Base-by-base conservation (phyloP, 2,329 filamentous ascomycete genomes). In the Beauveria sp. region DNA sequence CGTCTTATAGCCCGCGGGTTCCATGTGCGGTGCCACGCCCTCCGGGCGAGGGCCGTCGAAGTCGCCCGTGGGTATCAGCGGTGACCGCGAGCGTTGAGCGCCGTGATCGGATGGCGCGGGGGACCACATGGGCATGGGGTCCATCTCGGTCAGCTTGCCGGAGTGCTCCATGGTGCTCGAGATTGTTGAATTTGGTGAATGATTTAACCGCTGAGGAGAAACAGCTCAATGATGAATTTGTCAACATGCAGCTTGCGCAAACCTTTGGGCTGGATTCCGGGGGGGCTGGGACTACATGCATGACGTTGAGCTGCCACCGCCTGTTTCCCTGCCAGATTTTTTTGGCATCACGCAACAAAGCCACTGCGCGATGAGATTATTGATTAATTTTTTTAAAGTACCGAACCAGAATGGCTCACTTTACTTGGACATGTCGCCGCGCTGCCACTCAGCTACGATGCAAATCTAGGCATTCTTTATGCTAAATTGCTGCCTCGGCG, bases 401-500 rank as follows among this genome's bases (percentile, higher is more conserved):
- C 34, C 34, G 34, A 2, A 6, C 5, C 14, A 38, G 12, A 16
- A 46, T 16, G 12, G 42, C 42, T 20, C 18, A 12, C 5, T 1
- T 24, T 26, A 14, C 46, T 16, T 26, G 12, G 14, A 31, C n/a
- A 12, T 8, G 4, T 50, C 26, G 26, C 14, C 24, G 8, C 18
- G 5, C 8, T n/a, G 48, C 5, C 8, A 28, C 24, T 9, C 16
- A 51, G 20, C 43, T 22, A 22, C 18, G 14, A 50, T n/a, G 14
- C 34, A 42, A 8, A n/a, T 59, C 43, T 49, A 60, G 66, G n/a
- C 64, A 64, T 75, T 76, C 61, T 66, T 68, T 49, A 85, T 72
- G 63, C 78, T 76, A 70, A 87, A 88, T 24, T 82, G 81, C 69
- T 82, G 80, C 66, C 86, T 77, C 7, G 86, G 87, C 60, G 82